Evolutionary conservation across 352 stramenopile species (phyloP).

Genomic region (Plasmopara halstedii): DNA sequence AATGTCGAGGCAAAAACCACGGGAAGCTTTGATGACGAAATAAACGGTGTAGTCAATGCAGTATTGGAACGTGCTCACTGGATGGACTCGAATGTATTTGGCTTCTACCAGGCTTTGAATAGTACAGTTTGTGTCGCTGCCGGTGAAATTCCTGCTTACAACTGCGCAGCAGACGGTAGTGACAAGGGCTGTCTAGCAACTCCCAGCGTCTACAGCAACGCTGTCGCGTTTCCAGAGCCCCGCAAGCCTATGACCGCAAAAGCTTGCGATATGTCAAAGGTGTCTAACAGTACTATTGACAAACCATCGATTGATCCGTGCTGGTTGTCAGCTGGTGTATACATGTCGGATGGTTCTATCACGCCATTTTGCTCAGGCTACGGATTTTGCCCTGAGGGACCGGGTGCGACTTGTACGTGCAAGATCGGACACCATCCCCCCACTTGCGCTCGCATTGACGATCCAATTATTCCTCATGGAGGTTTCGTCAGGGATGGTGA

Average conservation of each 20-base stretch:
- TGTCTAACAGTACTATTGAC: conserved; percentile 9
- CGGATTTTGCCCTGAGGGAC: conserved; percentile 51
- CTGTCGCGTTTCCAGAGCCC: conserved; percentile 33
- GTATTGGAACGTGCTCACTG: conserved; percentile 35
- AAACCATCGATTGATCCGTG: conserved; percentile 63
- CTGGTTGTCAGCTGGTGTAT: conserved; percentile 60
- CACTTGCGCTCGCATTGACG: conserved; percentile 37
- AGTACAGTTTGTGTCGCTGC: conserved; percentile 23
- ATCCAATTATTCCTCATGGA: conserved; percentile 24
- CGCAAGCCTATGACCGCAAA: conserved; percentile 21
- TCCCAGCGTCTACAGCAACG: conserved; percentile 30
- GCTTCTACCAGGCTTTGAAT: conserved; percentile 35
- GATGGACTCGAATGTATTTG: conserved; percentile 41
- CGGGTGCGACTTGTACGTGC: conserved; percentile 61
- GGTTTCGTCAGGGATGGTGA: conserved; percentile 2
- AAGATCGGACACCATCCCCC: conserved; percentile 22
- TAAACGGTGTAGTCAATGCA: conserved; percentile 24
- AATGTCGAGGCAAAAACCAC: conserved; percentile 29
- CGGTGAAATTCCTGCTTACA: conserved; percentile 42
- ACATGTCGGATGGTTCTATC: conserved; percentile 40
- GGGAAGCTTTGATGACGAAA: conserved; percentile 31
- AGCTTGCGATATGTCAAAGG: conserved; percentile 6
- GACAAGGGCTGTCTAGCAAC: conserved; percentile 39
- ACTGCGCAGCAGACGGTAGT: conserved; percentile 39
- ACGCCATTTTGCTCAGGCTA: conserved; percentile 68